Evolutionary conservation across 139 green algal genomes (phyloP), one percentile per base, ranked within the genome.

Genomic region (Volvox africanus): DNA sequence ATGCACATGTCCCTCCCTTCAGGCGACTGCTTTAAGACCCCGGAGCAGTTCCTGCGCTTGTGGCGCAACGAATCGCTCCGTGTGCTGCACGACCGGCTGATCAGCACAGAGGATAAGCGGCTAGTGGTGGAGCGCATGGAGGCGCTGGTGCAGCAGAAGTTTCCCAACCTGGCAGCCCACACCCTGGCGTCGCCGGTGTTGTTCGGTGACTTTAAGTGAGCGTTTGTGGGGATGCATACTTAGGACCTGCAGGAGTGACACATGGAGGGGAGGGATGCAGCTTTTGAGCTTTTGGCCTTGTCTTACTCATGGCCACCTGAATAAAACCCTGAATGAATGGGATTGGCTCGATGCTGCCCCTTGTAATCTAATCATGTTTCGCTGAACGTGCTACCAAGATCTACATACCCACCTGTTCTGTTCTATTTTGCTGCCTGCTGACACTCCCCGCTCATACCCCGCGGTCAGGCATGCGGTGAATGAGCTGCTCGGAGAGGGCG

Each of bases 51-150:
- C 92, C 85, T 97, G 22, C 91, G 96, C 26, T 91, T 97, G 61
- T 98, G 96, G 96, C 92, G 93, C 81, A 97, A 98, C 89, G 96
- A 98, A 91, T 87, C 37, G 5, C 88, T 97, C 44, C 93, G 96
- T 55, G 92, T 98, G 37, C 97, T 98, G 90, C 95, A 97, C 78
- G 96, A 98, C 89, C 90, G 96, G n/a, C 88, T 95, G 33, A 95
- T 95, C 88, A 84, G 50, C 86, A 76, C 50, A 21, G 93, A 95
- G n/a, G 93, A 95, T 84, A 95, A 95, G 87, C 71, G 95, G 77
- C 73, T 97, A 26, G 90, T 96, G 75, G 55, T 84, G 62, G 84
- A 92, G 77, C 90, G 93, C n/a, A 88, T 97, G 9, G 89, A 96
- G 33, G 90, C 89, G 36, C 68, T 92, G 44, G 93, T 95, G 65